phyloP scores from a whole-genome alignment of 2,329 filamentous ascomycete genomes.

The Amauroascus niger region DNA sequence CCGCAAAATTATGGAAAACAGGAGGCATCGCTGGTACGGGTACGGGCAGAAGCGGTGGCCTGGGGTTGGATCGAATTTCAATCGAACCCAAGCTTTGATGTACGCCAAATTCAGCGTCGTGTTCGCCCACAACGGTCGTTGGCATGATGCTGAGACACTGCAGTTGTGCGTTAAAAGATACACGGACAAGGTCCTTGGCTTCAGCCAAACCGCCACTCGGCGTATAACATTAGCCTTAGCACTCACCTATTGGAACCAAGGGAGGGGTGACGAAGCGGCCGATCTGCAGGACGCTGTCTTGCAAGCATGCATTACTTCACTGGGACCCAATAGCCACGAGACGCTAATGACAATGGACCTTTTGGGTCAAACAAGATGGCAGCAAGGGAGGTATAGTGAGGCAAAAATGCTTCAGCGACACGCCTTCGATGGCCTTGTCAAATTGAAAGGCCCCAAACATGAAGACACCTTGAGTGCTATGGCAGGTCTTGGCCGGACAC shows the following conservation, averaged over 20 bases:
- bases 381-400: constrained; percentile 1
- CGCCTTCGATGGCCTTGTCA: background rate
- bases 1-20: background rate
- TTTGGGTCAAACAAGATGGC: constrained; percentile 15
- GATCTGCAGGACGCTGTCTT: constrained; percentile 16
- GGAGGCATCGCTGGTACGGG: background rate
- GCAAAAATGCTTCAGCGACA: background rate
- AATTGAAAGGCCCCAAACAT: constrained; percentile 27
- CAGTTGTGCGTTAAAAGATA: constrained; percentile 11
- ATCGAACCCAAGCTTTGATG: background rate
- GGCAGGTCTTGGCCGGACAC: constrained; percentile 21
- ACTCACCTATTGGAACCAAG: constrained; percentile 12
- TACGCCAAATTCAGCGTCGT: constrained; percentile 13
- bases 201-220: constrained; percentile 7
- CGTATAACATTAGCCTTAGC: constrained; percentile 16
- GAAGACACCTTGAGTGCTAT: constrained; percentile 29
- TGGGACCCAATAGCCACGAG: constrained; percentile 22
- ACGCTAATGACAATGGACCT: constrained; percentile 27
- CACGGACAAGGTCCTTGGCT: constrained; percentile 8
- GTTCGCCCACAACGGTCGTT: constrained; percentile 6
- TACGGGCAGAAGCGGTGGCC: background rate
- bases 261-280: constrained; percentile 15
- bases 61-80: background rate
- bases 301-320: constrained; percentile 7
- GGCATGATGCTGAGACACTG: constrained; percentile 12